phyloP scores from a whole-genome alignment of 441 rosid genomes.

The Mallotus japonicus region DNA sequence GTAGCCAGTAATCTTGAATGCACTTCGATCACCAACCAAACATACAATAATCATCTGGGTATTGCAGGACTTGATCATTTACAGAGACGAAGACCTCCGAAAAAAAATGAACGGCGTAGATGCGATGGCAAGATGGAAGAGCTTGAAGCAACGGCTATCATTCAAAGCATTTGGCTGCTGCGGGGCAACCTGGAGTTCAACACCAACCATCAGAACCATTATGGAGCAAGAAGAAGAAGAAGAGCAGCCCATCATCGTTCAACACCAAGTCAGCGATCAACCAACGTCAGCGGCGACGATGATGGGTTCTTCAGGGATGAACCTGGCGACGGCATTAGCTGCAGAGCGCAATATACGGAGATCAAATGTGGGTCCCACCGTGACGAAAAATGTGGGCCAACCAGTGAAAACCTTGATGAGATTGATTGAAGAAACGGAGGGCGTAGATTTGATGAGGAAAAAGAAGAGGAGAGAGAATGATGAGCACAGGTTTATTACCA shows the following conservation, averaged over 20 bases:
- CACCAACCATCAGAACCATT: slow-evolving; percentile 26
- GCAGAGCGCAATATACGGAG: slow-evolving; percentile 49
- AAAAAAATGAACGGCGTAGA: slow-evolving; percentile 24
- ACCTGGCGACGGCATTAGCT: slow-evolving; percentile 56
- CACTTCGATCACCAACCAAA: too few species aligned
- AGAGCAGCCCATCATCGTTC: slow-evolving; percentile 4
- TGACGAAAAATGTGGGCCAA: slow-evolving; percentile 1
- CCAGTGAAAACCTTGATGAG: slow-evolving; percentile 51
- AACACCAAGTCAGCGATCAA: slow-evolving; percentile 6
- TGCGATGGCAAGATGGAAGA: slow-evolving; percentile 24
- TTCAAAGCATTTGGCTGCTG: slow-evolving; percentile 58
- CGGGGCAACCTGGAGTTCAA: slow-evolving; percentile 40
- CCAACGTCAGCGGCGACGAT: not conserved
- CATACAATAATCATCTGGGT: too few species aligned
- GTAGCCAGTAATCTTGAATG: too few species aligned
- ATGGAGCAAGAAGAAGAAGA: slow-evolving; percentile 23
- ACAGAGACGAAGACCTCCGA: not conserved
- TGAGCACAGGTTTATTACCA: slow-evolving; percentile 1
- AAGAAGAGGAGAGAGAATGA: slow-evolving; percentile 7
- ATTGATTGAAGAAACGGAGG: slow-evolving; percentile 70
- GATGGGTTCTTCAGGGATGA: slow-evolving; percentile 32
- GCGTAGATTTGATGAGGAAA: slow-evolving; percentile 41
- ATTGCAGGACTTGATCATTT: not conserved
- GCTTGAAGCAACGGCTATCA: slow-evolving; percentile 42
- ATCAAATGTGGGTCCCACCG: slow-evolving; percentile 14